Evolutionary conservation across 2,329 filamentous ascomycete genomes (phyloP).

Genomic region (Colletotrichum tamarilloi): DNA sequence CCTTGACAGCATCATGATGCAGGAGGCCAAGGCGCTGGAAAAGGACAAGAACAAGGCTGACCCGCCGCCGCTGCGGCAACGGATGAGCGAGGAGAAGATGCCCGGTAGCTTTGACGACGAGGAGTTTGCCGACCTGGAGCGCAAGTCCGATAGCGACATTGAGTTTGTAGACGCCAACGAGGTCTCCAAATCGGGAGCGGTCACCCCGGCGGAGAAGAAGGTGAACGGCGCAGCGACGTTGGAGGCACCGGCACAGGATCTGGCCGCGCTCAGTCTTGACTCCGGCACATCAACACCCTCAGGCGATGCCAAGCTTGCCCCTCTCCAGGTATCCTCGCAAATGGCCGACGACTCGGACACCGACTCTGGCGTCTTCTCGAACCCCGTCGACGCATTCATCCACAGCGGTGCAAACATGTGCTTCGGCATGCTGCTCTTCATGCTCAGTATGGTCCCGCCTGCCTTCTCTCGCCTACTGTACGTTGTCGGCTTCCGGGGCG

Average conservation of each 20-base stretch:
- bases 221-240: constrained; percentile 42
- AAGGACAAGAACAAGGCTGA: constrained; percentile 36
- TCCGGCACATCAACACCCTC: constrained; percentile 26
- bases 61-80: constrained; percentile 31
- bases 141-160: constrained; percentile 48
- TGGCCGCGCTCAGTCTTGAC: constrained; percentile 26
- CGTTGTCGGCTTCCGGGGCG: constrained; percentile 91
- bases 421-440: constrained; percentile 85
- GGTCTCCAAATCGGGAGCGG: constrained; percentile 50
- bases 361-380: constrained; percentile 63
- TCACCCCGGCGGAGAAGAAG: constrained; percentile 59
- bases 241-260: constrained; percentile 10
- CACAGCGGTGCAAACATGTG: constrained; percentile 91
- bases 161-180: constrained; percentile 70
- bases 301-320: constrained; percentile 25
- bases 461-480: constrained; percentile 88
- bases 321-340: constrained; percentile 24
- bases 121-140: constrained; percentile 45
- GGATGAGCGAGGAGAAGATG: constrained; percentile 46
- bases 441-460: constrained; percentile 94
- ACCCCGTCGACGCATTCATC: constrained; percentile 87
- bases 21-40: constrained; percentile 68
- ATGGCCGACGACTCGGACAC: constrained; percentile 35
- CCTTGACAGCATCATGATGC: constrained; percentile 80
- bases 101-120: constrained; percentile 51